Percentiles rank a stretch among this genome's conserved stretches.
Evolutionary conservation across 2,329 filamentous ascomycete species (phyloP).

Genomic region (Fusarium sublunatum): DNA sequence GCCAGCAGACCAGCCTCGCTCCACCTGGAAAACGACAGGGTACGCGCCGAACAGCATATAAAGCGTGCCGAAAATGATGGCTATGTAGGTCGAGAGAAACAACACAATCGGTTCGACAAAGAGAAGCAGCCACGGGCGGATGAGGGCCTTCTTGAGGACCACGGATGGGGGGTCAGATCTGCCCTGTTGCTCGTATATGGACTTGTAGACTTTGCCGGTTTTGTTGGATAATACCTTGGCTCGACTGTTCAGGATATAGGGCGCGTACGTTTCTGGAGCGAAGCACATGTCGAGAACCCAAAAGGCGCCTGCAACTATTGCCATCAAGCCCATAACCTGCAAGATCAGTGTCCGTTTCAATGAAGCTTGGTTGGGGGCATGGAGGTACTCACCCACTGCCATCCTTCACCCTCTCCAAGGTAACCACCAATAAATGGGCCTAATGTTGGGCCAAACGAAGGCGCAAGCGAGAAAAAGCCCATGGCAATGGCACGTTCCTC

Average conservation of each 20-base stretch:
- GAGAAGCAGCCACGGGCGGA: conserved; percentile 72
- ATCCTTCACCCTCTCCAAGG: conserved; percentile 67
- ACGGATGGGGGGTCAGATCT: conserved; percentile 56
- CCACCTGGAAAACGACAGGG: conserved; percentile 70
- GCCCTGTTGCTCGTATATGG: conserved; percentile 58
- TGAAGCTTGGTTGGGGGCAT: accelerated
- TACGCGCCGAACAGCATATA: conserved; percentile 67
- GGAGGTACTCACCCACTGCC: conserved; percentile 61
- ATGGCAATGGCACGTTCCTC: conserved; percentile 67
- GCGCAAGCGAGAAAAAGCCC: conserved; percentile 69
- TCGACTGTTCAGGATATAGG: conserved; percentile 64
- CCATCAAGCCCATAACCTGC: conserved; percentile 70
- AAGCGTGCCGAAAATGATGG: conserved; percentile 65
- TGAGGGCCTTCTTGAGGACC: conserved; percentile 66
- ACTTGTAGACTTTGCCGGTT: conserved; percentile 67
- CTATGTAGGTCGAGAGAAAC: conserved; percentile 71
- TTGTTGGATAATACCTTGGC: conserved; percentile 61
- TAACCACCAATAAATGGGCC: conserved; percentile 73
- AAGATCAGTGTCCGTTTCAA: neutral
- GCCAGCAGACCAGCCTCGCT: conserved; percentile 66
- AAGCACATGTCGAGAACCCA: conserved; percentile 65
- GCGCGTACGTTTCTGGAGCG: conserved; percentile 69
- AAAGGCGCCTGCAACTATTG: conserved; percentile 68
- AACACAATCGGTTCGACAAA: conserved; percentile 75
- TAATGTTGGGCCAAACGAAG: conserved; percentile 70